These are phyloP conservation scores for Penicillium cinerascens DNA, from an alignment of 495 filamentous ascomycete species.

Conservation along the genomic window DNA sequence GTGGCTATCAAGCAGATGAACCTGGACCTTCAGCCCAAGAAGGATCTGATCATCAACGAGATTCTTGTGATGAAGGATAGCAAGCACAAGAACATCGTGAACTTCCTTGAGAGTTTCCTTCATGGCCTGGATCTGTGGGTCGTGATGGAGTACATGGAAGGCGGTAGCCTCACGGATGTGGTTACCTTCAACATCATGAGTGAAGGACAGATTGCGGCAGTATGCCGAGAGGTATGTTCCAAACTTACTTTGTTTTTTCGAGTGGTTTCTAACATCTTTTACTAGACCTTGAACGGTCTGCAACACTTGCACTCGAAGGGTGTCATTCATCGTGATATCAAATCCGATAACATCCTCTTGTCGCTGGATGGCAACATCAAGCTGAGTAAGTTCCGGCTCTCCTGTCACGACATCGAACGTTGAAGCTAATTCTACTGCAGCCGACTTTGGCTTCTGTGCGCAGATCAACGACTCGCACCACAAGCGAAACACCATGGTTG, in stretches of 20 bases:
- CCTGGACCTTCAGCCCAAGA: constrained; percentile 95
- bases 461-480: constrained; percentile 97
- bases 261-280: constrained; percentile 4
- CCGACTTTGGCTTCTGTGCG: constrained; percentile 98
- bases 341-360: constrained; percentile 95
- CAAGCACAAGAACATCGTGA: constrained; percentile 97
- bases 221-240: constrained; percentile 75
- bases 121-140: constrained; percentile 91
- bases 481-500: constrained; percentile 98
- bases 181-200: constrained; percentile 99
- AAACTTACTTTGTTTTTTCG: background rate
- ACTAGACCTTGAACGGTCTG: constrained; percentile 76
- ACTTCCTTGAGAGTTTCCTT: constrained; percentile 95
- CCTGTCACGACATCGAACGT: background rate
- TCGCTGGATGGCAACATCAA: constrained; percentile 97
- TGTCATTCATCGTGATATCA: constrained; percentile 84
- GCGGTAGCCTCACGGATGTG: constrained; percentile 94
- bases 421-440: constrained; percentile 47
- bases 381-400: constrained; percentile 63
- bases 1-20: constrained; percentile 99
- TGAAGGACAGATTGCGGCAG: constrained; percentile 92
- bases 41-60: constrained; percentile 98
- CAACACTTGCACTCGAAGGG: constrained; percentile 97
- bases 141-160: constrained; percentile 99
- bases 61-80: constrained; percentile 99